phyloP scores from a whole-genome alignment of 1,284 basidiomycete species.

The Stygiomarasmius scandens region DNA sequence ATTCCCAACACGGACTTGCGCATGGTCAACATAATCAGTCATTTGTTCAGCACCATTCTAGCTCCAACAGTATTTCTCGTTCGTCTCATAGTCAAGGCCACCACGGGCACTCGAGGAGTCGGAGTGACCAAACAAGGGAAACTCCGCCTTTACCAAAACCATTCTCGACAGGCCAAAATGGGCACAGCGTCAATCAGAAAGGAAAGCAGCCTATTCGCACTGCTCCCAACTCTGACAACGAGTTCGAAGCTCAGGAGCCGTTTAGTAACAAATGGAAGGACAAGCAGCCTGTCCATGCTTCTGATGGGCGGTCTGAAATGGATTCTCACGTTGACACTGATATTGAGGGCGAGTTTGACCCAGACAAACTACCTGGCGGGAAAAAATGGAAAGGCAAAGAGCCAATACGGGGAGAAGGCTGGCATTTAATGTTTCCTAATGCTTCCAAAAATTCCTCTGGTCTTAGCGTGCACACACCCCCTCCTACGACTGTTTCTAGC shows the following conservation, averaged over 20 bases:
- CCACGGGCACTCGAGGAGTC: background rate
- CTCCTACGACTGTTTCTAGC: background rate
- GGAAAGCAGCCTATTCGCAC: slow-evolving; percentile 9
- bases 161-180: background rate
- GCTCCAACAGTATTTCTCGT: background rate
- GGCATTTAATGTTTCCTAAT: background rate
- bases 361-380: background rate
- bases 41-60: background rate
- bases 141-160: background rate
- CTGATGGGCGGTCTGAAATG: background rate
- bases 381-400: background rate
- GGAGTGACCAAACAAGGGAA: background rate
- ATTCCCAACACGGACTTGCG: background rate
- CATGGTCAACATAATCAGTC: background rate
- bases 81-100: background rate
- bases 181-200: background rate
- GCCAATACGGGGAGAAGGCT: background rate
- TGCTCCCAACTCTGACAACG: background rate
- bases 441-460: background rate
- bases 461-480: background rate
- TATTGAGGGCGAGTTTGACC: background rate
- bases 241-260: background rate
- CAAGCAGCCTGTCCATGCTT: background rate
- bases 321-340: background rate
- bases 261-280: background rate